A percentile compares a stretch with the other conserved stretches of the same genome.
phyloP scores from a whole-genome alignment of 2,329 filamentous ascomycete genomes.

The Periglandula ipomoeae region DNA sequence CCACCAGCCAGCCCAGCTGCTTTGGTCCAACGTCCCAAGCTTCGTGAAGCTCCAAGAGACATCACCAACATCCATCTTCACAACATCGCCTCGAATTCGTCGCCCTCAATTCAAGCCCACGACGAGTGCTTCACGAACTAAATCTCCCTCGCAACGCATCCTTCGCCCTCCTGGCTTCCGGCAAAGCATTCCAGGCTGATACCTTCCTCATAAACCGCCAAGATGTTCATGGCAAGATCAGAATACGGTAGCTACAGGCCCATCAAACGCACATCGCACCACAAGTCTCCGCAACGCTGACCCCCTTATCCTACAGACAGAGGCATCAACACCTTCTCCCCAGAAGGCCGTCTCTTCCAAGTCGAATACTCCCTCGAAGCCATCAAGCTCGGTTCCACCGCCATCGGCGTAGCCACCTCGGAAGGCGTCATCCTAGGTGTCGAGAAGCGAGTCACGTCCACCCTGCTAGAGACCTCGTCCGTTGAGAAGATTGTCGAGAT shows the following conservation, averaged over 20 bases:
- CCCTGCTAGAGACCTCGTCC: conserved; percentile 91
- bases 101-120: not conserved
- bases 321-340: conserved; percentile 99
- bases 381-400: conserved; percentile 98
- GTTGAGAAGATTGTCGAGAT: conserved; percentile 99
- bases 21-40: not conserved
- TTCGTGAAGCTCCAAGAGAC: not conserved
- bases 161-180: not conserved
- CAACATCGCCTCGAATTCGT: not conserved
- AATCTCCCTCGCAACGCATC: not conserved
- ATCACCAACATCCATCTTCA: not conserved
- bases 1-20: not conserved
- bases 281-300: conserved; percentile 12
- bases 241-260: conserved; percentile 72
- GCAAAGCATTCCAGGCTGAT: not conserved
- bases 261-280: not conserved
- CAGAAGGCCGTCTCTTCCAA: conserved; percentile 98
- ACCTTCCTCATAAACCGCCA: conserved; percentile 37
- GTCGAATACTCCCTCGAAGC: conserved; percentile 99
- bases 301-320: conserved; percentile 59
- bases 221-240: conserved; percentile 99
- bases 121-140: no score
- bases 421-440: conserved; percentile 95
- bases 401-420: conserved; percentile 93
- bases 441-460: conserved; percentile 97